Conservation (phyloP, 1,284 basidiomycete species). For the Bjerkandera adusta region DNA sequence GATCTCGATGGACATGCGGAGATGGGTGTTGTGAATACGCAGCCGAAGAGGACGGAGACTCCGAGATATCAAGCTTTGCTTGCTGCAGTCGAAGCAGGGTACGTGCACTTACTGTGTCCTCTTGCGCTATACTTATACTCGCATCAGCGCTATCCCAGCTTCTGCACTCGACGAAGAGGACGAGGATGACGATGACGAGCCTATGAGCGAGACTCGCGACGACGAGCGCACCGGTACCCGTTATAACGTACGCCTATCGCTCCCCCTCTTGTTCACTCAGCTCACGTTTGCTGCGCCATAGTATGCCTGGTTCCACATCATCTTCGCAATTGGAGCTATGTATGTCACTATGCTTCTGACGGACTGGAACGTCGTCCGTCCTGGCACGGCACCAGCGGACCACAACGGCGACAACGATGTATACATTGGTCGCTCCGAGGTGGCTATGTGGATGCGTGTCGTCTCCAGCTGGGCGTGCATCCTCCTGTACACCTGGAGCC, state of each 20-base stretch:
- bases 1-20: constrained; percentile 60
- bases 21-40: constrained; percentile 76
- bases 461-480: constrained; percentile 96
- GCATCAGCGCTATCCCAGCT: constrained; percentile 80
- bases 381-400: constrained; percentile 36
- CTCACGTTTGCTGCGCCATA: constrained; percentile 28
- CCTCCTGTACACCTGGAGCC: constrained; percentile 86
- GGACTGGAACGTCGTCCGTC: constrained; percentile 86
- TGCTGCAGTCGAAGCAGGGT: constrained; percentile 95
- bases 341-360: constrained; percentile 99
- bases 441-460: constrained; percentile 99
- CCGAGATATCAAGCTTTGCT: constrained; percentile 93
- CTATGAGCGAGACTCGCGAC: constrained; percentile 74
- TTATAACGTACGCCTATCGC: constrained; percentile 77
- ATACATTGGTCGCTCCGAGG: constrained; percentile 92
- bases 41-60: constrained; percentile 84
- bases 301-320: constrained; percentile 99
- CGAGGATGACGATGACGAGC: constrained; percentile 72
- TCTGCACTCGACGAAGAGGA: constrained; percentile 88
- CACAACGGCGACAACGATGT: constrained; percentile 64
- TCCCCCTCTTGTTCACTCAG: background rate
- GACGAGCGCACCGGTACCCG: constrained; percentile 97
- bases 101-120: constrained; percentile 31
- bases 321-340: constrained; percentile 96
- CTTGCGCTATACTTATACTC: constrained; percentile 3